These are phyloP conservation scores for carrot (Daucus carota) DNA, from an alignment of 129 eudicot species.

Conservation along the genomic window DNA sequence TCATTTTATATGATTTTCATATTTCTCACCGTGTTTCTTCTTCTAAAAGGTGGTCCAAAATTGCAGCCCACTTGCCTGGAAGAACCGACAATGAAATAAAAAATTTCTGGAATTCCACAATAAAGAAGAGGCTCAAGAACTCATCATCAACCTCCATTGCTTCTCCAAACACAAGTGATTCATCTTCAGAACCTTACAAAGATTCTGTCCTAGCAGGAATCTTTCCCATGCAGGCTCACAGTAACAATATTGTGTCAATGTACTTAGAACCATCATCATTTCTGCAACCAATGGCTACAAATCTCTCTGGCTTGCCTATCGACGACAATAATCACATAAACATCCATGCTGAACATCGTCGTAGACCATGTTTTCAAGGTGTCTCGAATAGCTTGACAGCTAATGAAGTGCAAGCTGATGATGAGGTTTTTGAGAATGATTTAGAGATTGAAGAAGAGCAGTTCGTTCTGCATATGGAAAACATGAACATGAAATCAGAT, in stretches of 20 bases:
- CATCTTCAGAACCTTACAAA: slow-evolving; percentile 40
- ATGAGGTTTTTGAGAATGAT: slow-evolving; percentile 40
- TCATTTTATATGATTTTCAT: too few relatives aligned
- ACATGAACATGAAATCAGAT: slow-evolving; percentile 10
- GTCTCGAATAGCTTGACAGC: neutral
- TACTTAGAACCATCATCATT: slow-evolving; percentile 38
- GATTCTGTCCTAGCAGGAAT: slow-evolving; percentile 14
- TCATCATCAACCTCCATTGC: slow-evolving; percentile 29
- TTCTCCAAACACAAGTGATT: slow-evolving; percentile 47
- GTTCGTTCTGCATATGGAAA: slow-evolving; percentile 48
- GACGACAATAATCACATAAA: slow-evolving; percentile 14
- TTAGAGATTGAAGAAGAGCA: slow-evolving; percentile 40
- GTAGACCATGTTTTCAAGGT: slow-evolving; percentile 23
- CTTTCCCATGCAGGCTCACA: slow-evolving; percentile 20
- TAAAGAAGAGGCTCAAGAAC: slow-evolving; percentile 64
- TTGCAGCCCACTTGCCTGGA: slow-evolving; percentile 81
- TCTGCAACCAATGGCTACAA: slow-evolving; percentile 37
- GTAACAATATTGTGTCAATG: slow-evolving; percentile 35
- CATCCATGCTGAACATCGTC: slow-evolving; percentile 2
- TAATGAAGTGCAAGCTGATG: slow-evolving; percentile 10
- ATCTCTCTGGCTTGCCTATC: slow-evolving; percentile 28
- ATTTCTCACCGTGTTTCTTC: too few relatives aligned
- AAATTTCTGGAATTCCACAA: slow-evolving; percentile 76
- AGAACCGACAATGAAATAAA: slow-evolving; percentile 84
- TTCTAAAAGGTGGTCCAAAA: slow-evolving; percentile 82